Conservation (phyloP, 2,329 filamentous ascomycete genomes). For the Cryoendolithus antarcticus region DNA sequence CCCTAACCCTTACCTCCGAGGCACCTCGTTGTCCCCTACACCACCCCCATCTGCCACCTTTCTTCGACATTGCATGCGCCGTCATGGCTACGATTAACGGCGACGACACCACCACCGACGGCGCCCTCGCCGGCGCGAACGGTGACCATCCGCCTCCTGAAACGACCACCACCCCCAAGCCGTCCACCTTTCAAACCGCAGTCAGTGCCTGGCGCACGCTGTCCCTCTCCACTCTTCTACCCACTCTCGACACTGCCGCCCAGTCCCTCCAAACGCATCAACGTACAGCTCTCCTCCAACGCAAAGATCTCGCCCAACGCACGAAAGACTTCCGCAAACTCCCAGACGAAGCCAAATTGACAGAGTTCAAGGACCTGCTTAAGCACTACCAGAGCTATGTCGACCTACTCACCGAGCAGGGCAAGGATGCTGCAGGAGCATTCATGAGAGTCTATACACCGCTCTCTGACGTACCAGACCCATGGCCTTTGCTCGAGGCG, state of each 20-base stretch:
- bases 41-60: neutral
- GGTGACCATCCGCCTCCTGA: neutral
- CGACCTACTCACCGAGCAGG: conserved; percentile 89
- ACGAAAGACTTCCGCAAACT: conserved; percentile 96
- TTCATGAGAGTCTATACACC: conserved; percentile 90
- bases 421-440: conserved; percentile 82
- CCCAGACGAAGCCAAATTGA: conserved; percentile 74
- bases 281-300: conserved; percentile 85
- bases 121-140: neutral
- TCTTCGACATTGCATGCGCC: neutral
- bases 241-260: conserved; percentile 81
- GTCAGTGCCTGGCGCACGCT: conserved; percentile 94
- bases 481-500: conserved; percentile 89
- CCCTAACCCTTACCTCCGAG: too few species aligned
- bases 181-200: conserved; percentile 77
- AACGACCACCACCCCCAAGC: too few species aligned
- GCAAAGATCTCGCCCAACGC: conserved; percentile 96
- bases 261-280: conserved; percentile 90
- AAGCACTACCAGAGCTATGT: conserved; percentile 94
- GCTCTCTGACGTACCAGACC: conserved; percentile 88
- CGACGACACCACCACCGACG: too few species aligned
- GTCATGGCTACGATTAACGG: neutral
- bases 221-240: conserved; percentile 71
- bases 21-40: too few species aligned
- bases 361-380: conserved; percentile 76